Base-by-base conservation (phyloP, 2,329 filamentous ascomycete genomes). In the Pestalotiopsis sp. region DNA sequence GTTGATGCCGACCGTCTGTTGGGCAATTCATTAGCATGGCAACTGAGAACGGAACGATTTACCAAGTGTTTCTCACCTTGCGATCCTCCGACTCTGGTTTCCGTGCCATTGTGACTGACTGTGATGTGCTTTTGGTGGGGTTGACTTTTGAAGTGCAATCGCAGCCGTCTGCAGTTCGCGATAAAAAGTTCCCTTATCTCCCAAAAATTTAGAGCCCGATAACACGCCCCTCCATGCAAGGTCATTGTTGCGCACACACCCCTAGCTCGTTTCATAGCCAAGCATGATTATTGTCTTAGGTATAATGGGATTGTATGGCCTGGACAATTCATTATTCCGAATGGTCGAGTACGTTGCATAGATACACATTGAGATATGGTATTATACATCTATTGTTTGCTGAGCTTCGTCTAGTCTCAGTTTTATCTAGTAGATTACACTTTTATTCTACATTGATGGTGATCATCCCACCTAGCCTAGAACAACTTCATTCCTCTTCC, bases 1-100 rank as follows among this genome's bases (percentile, higher is more conserved):
- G 80, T 96, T 93, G 82, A 99, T 91, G 74, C 91, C 90, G 77
- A 99, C 91, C 75, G 93, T 92, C 93, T 97, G 31, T 36, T 36
- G 75, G 9, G 12, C 69, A 20, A 52, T n/a, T 41, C 2, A 67
- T 77, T 57, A 77, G 72, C n/a, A 11, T 20, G 31, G 12, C 13
- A 20, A 39, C 17, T 39, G 20, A 20, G n/a, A 13, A 12, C 11
- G 0, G 52, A 58, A 4, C 11, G 11, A 7, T 3, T 2, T 13
- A 17, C 17, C n/a, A 23, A 20, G 4, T 13, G 4, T 7, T 20
- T 39, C 59, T 20, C 74, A 78, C 77, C 67, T 76, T 77, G 31
- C 77, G 74, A 49, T 76, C 70, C 14, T 77, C 74, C 13, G 77
- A 64, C 39, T 79, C 71, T 65, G 73, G 71, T 52, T 71, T 68